These are phyloP conservation scores for Ballota nigra DNA, from an alignment of 257 asterid genomes.

Conservation along the genomic window DNA sequence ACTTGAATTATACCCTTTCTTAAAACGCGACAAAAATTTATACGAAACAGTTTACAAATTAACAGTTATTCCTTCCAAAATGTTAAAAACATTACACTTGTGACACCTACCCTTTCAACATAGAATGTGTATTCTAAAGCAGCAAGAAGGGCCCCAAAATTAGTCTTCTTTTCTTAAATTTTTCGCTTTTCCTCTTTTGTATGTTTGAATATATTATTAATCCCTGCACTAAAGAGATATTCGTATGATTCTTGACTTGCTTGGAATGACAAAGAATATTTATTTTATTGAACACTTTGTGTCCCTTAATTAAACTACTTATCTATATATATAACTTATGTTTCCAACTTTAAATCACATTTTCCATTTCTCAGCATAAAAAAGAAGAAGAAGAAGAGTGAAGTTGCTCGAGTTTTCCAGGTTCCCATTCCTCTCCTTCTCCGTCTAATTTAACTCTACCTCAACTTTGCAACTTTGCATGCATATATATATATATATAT, in stretches of 20 bases:
- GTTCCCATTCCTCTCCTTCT: neutral
- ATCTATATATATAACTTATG: conserved; percentile 5
- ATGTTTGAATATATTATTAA: neutral
- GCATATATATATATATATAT: no score
- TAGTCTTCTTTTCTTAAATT: neutral
- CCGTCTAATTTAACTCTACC: neutral
- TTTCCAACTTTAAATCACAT: neutral
- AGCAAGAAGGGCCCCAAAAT: neutral
- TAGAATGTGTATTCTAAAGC: neutral
- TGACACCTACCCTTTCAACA: no score
- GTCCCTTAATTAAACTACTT: no score
- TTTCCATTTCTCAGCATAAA: neutral
- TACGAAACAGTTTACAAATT: no score
- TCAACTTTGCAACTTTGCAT: no score
- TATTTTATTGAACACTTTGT: neutral
- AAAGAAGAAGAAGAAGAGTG: neutral
- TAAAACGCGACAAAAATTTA: no score
- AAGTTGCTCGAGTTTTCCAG: neutral
- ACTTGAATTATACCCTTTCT: no score
- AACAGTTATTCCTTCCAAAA: no score
- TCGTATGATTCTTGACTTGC: conserved; percentile 27
- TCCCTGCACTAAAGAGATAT: conserved; percentile 23
- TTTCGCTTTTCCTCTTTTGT: neutral
- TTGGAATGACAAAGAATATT: conserved; percentile 11
- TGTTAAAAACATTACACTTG: no score